Percentiles rank a stretch among this genome's conserved stretches.
Evolutionary conservation across 768 basidiomycete genomes (phyloP).

Genomic region (Tulasnella sp.): DNA sequence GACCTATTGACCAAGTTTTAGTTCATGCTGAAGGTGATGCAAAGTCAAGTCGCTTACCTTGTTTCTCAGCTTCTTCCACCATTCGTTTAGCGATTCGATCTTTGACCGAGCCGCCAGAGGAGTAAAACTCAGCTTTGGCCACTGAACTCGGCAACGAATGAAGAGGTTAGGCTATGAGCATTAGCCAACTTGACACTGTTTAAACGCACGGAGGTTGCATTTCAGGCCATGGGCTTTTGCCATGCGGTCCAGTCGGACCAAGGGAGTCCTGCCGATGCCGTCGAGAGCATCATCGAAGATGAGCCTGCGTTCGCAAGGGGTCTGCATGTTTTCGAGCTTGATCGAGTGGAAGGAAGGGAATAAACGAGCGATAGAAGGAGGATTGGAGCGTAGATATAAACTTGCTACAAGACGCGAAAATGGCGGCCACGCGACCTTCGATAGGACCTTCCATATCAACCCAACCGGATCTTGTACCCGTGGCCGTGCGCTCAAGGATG

Average conservation of each 20-base stretch:
- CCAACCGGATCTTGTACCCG: no score
- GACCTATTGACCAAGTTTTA: not conserved
- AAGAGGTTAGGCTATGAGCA: not conserved
- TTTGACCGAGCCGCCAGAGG: slow-evolving; percentile 89
- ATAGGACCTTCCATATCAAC: no score
- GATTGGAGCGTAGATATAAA: no score
- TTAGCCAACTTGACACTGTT: not conserved
- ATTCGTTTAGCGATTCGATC: slow-evolving; percentile 95
- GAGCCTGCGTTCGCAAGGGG: not conserved
- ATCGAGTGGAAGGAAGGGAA: no score
- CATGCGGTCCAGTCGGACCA: slow-evolving; percentile 76
- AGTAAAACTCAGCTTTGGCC: slow-evolving; percentile 83
- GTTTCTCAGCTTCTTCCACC: slow-evolving; percentile 87
- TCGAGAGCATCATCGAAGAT: slow-evolving; percentile 73
- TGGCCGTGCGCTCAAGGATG: no score
- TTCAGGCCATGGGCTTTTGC: slow-evolving; percentile 58
- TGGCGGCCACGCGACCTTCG: no score
- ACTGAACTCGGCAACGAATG: slow-evolving; percentile 37
- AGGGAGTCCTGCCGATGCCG: slow-evolving; percentile 83
- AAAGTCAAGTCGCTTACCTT: slow-evolving; percentile 42
- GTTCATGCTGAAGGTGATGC: no score
- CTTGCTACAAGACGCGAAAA: no score
- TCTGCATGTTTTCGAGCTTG: no score
- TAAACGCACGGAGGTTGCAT: slow-evolving; percentile 74
- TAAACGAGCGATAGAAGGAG: no score